phyloP scores from a whole-genome alignment of 495 filamentous ascomycete genomes.

The Pseudomonodictys pantanalensis region DNA sequence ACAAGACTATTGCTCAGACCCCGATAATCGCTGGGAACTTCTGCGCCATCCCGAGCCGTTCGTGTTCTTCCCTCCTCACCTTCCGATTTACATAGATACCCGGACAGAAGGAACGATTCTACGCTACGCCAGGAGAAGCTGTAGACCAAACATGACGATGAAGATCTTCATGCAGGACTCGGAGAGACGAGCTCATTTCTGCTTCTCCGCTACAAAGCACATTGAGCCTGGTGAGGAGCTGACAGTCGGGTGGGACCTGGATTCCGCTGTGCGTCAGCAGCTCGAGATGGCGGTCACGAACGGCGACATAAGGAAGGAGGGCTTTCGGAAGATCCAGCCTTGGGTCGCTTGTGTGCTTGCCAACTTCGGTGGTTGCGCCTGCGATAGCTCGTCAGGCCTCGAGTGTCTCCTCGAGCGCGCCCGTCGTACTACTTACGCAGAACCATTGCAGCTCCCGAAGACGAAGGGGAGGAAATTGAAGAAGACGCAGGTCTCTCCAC shows the following conservation, averaged over 20 bases:
- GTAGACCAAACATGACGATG: constrained; percentile 75
- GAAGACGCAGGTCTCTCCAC: constrained; percentile 63
- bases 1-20: constrained; percentile 70
- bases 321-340: constrained; percentile 49
- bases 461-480: constrained; percentile 48
- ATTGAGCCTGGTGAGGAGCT: constrained; percentile 63
- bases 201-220: constrained; percentile 73
- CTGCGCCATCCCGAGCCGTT: constrained; percentile 68
- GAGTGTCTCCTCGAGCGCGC: constrained; percentile 71
- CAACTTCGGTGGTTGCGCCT: constrained; percentile 87
- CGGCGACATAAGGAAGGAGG: constrained; percentile 46
- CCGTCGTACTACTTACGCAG: constrained; percentile 51
- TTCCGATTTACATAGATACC: constrained; percentile 83
- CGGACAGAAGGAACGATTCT: constrained; percentile 77
- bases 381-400: constrained; percentile 45
- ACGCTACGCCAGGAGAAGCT: constrained; percentile 84
- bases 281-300: constrained; percentile 40
- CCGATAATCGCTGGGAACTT: constrained; percentile 70
- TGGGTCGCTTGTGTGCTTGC: constrained; percentile 74
- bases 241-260: constrained; percentile 65
- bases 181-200: constrained; percentile 71
- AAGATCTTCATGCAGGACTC: constrained; percentile 72
- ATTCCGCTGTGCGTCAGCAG: constrained; percentile 48
- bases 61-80: constrained; percentile 44
- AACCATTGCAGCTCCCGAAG: constrained; percentile 50